A percentile compares a stretch with the other conserved stretches of the same genome.
These are phyloP conservation scores for Cryphonectria carpinicola DNA, from an alignment of 2,329 filamentous ascomycete species.

Conservation along the genomic window DNA sequence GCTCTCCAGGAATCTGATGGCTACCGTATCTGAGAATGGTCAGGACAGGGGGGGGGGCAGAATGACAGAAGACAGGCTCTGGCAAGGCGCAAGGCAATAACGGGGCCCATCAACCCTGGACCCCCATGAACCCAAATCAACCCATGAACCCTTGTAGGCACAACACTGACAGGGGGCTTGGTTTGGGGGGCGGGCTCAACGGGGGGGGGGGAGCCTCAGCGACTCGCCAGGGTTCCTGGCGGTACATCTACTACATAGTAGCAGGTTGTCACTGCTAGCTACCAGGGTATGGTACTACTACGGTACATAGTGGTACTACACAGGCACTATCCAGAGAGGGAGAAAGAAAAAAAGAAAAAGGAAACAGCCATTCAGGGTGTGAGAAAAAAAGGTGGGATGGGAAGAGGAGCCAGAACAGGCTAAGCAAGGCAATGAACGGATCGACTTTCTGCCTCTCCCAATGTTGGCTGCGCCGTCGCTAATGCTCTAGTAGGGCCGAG, in stretches of 20 bases:
- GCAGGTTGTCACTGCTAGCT: background rate
- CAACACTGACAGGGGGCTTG: slow-evolving; percentile 8
- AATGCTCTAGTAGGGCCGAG: background rate
- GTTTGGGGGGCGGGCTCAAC: slow-evolving; percentile 1
- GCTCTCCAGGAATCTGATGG: background rate
- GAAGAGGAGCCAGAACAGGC: slow-evolving; percentile 1
- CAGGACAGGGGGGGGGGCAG: slow-evolving; percentile 1
- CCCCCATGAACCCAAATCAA: slow-evolving; percentile 3
- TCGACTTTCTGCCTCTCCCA: slow-evolving; percentile 2
- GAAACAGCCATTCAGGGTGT: too few relatives aligned
- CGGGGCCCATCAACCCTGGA: slow-evolving; percentile 8
- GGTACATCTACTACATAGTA: background rate
- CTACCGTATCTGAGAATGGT: slow-evolving; percentile 2
- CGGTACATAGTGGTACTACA: background rate
- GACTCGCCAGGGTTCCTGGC: background rate
- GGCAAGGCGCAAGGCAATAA: slow-evolving; percentile 13
- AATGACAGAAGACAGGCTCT: slow-evolving; percentile 5
- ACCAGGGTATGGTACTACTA: background rate
- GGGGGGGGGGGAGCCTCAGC: background rate
- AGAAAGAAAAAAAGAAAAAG: background rate
- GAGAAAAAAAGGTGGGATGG: background rate
- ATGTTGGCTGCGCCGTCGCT: slow-evolving; percentile 1
- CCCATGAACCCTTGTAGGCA: slow-evolving; percentile 12
- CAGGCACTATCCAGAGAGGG: background rate
- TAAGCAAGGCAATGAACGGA: background rate